A percentile compares a stretch with the other conserved stretches of the same genome.
These are phyloP conservation scores for Podila clonocystis DNA, from an alignment of 192 early-diverging fungal genomes.

Conservation along the genomic window DNA sequence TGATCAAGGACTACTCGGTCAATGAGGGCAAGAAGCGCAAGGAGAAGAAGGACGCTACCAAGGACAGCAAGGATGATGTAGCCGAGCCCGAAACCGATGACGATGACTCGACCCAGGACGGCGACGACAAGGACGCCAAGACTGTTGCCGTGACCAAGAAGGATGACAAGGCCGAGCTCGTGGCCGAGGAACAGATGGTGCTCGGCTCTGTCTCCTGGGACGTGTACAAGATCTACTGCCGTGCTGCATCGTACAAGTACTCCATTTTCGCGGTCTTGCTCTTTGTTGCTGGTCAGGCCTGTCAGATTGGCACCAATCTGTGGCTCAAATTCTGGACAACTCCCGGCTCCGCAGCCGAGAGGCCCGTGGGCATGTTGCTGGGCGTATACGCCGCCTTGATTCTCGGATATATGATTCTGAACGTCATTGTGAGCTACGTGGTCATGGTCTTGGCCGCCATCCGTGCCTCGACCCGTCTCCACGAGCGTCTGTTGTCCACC, in stretches of 20 bases:
- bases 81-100: constrained; percentile 6
- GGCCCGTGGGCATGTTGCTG: constrained; percentile 13
- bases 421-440: constrained; percentile 9
- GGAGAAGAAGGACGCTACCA: neutral
- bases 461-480: constrained; percentile 68
- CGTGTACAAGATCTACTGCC: constrained; percentile 83
- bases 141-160: constrained; percentile 18
- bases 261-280: constrained; percentile 66
- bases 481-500: constrained; percentile 69
- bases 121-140: constrained; percentile 28
- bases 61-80: neutral
- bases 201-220: constrained; percentile 81
- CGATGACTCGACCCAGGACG: constrained; percentile 57
- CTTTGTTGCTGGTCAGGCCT: constrained; percentile 59
- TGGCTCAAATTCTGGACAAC: constrained; percentile 78
- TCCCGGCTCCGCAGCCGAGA: neutral
- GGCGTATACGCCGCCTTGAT: constrained; percentile 33
- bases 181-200: constrained; percentile 82
- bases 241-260: constrained; percentile 69
- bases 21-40: constrained; percentile 34
- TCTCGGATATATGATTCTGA: constrained; percentile 10
- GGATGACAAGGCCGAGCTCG: constrained; percentile 64
- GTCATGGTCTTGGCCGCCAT: constrained; percentile 51
- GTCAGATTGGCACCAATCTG: constrained; percentile 61
- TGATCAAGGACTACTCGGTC: constrained; percentile 77